Evolutionary conservation across 164 flowering plant genomes (phyloP).

Genomic region (Tinospora cordifolia): DNA sequence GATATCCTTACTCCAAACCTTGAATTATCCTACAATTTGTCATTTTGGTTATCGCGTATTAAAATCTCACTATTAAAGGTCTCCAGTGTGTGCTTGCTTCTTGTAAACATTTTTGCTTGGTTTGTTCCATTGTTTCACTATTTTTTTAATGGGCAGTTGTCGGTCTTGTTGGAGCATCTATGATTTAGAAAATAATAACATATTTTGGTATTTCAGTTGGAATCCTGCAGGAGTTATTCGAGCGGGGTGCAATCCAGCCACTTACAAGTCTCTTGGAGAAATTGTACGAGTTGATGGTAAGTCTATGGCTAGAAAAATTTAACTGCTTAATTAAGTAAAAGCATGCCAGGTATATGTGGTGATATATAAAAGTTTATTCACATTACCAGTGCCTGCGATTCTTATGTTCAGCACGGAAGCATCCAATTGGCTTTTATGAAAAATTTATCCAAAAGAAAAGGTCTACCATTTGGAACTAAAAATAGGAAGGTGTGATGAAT

Average conservation of each 20-base stretch:
- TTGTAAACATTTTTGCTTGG: neutral
- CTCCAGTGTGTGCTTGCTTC: neutral
- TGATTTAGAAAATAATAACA: slow-evolving; percentile 40
- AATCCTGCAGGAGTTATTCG: slow-evolving; percentile 93
- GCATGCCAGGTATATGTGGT: neutral
- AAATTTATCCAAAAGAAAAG: too few species aligned
- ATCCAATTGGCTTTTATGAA: too few species aligned
- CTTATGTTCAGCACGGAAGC: too few species aligned
- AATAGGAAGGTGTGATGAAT: too few species aligned
- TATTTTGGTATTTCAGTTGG: slow-evolving; percentile 63
- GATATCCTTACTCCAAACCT: neutral
- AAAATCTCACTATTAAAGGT: neutral
- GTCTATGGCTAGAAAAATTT: slow-evolving; percentile 5
- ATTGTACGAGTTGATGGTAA: slow-evolving; percentile 67
- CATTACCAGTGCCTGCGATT: neutral
- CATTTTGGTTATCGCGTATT: neutral
- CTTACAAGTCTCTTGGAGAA: slow-evolving; percentile 58
- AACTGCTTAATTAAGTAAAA: neutral
- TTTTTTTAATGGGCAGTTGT: neutral
- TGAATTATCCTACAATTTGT: neutral
- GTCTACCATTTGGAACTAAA: too few species aligned
- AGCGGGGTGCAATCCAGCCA: slow-evolving; percentile 82
- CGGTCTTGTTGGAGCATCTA: neutral
- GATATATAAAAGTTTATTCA: neutral
- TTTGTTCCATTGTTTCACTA: neutral